Evolutionary conservation across 805 yeast genomes (phyloP).

Genomic region (Aciculoconidium aculeatum): DNA sequence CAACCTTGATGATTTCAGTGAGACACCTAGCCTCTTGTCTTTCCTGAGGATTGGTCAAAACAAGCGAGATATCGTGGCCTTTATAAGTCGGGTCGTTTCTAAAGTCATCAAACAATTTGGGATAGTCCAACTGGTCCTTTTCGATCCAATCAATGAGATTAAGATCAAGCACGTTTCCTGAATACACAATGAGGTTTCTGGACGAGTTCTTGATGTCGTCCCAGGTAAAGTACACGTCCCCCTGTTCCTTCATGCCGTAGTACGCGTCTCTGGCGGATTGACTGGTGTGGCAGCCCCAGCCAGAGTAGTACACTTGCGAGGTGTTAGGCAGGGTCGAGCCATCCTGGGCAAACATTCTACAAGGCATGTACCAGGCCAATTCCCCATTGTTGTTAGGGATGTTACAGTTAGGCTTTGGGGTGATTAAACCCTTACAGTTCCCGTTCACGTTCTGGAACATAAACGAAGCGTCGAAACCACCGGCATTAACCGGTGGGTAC

Average conservation of each 20-base stretch:
- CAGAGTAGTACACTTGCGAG: constrained; percentile 60
- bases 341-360: constrained; percentile 62
- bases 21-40: constrained; percentile 76
- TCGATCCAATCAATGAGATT: constrained; percentile 72
- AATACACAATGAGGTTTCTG: constrained; percentile 79
- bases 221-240: constrained; percentile 88
- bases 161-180: constrained; percentile 84
- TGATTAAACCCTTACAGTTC: constrained; percentile 74
- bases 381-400: constrained; percentile 58
- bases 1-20: constrained; percentile 81
- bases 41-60: constrained; percentile 60
- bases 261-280: constrained; percentile 61
- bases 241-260: constrained; percentile 52
- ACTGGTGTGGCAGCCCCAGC: constrained; percentile 91
- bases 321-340: constrained; percentile 67
- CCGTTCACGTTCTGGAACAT: constrained; percentile 90
- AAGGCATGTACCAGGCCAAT: constrained; percentile 96
- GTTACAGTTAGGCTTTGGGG: constrained; percentile 58
- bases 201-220: constrained; percentile 65
- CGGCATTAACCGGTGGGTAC: constrained; percentile 83
- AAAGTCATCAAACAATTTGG: constrained; percentile 62
- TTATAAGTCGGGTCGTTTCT: constrained; percentile 46
- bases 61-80: constrained; percentile 79
- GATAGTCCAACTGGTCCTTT: constrained; percentile 63
- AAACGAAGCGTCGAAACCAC: constrained; percentile 80